These are phyloP conservation scores for Aspergillus bertholletiae DNA, from an alignment of 495 filamentous ascomycete genomes.

Conservation along the genomic window DNA sequence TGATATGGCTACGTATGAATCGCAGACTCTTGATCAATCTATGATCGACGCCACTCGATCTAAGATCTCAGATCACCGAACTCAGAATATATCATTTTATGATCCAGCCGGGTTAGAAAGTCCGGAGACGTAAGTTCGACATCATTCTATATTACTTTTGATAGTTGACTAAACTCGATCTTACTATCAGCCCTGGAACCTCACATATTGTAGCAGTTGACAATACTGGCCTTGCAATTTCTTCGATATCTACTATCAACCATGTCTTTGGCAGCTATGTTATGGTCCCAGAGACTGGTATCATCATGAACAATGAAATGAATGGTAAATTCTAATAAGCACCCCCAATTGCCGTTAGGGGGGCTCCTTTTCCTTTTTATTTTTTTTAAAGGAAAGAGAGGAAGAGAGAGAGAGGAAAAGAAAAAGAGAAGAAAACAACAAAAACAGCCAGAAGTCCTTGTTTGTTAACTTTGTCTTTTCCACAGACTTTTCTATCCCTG, in stretches of 20 bases:
- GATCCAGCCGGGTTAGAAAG: conserved; percentile 59
- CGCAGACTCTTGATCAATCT: conserved; percentile 57
- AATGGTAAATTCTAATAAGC: conserved; percentile 53
- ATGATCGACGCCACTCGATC: conserved; percentile 55
- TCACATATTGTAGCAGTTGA: conserved; percentile 73
- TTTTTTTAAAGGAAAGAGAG: no score
- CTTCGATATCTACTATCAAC: conserved; percentile 79
- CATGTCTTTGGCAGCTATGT: conserved; percentile 74
- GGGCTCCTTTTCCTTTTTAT: no score
- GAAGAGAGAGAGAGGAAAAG: no score
- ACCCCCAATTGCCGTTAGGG: background rate
- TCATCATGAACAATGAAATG: conserved; percentile 95
- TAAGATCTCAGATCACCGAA: conserved; percentile 66
- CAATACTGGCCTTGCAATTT: conserved; percentile 62
- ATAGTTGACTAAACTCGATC: no score
- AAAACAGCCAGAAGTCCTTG: no score
- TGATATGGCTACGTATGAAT: conserved; percentile 59
- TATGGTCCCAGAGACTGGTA: conserved; percentile 74
- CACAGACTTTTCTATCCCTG: conserved; percentile 71
- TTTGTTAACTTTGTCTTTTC: no score
- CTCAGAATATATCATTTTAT: conserved; percentile 65
- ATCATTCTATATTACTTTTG: no score
- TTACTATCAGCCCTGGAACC: conserved; percentile 65
- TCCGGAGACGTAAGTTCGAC: no score
- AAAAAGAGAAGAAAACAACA: no score